Evolutionary conservation across 768 basidiomycete genomes (phyloP).

Genomic region (Nidula microcarpa): DNA sequence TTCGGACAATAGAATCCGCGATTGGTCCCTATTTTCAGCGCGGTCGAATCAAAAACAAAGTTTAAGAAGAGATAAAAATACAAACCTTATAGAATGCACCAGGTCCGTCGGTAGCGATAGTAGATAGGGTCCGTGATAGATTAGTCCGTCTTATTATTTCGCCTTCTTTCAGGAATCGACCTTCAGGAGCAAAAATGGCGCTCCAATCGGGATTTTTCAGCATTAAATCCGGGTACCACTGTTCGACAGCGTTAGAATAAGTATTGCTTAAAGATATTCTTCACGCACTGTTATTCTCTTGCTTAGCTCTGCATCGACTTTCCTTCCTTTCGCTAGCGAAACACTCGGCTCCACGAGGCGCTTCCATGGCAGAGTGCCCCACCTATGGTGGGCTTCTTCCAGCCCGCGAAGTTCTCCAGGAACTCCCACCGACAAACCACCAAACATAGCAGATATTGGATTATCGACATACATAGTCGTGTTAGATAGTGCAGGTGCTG

Average conservation of each 20-base stretch:
- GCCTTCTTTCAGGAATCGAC: conserved; percentile 68
- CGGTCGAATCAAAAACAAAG: no score
- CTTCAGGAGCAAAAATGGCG: conserved; percentile 78
- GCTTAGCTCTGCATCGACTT: conserved; percentile 73
- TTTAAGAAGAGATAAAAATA: conserved; percentile 4
- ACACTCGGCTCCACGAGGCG: conserved; percentile 73
- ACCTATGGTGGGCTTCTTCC: conserved; percentile 76
- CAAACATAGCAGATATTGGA: conserved; percentile 52
- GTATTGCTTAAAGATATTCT: no score
- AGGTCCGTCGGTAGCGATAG: conserved; percentile 73
- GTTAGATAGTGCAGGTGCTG: conserved; percentile 71
- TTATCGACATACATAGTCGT: conserved; percentile 70
- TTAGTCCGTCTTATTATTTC: conserved; percentile 70
- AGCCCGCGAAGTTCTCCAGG: conserved; percentile 91
- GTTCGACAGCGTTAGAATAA: not conserved
- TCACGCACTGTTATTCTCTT: conserved; percentile 61
- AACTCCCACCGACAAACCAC: conserved; percentile 85
- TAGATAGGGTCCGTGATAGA: conserved; percentile 71
- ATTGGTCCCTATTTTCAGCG: conserved; percentile 77
- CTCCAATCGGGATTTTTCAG: conserved; percentile 70
- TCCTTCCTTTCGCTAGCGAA: conserved; percentile 75
- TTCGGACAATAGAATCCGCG: conserved; percentile 73
- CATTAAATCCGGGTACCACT: conserved; percentile 56
- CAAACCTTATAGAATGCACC: conserved; percentile 77
- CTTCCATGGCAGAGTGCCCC: conserved; percentile 81